Conservation (phyloP, 139 green algal genomes). For the Mesotaenium endlicherianum region DNA sequence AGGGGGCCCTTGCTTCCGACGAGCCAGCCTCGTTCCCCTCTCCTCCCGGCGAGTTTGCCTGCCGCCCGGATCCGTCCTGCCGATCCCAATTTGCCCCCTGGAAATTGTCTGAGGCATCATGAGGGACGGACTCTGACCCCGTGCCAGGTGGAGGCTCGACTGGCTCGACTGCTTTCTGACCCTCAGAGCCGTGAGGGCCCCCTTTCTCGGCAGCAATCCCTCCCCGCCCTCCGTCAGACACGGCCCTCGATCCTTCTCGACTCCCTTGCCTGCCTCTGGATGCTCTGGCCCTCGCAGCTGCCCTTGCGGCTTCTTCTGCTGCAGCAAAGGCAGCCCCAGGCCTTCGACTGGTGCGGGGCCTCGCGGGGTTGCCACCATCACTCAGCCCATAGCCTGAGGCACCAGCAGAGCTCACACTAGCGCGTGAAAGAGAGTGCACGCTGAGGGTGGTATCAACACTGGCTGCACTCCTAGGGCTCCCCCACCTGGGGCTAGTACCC, state of each 20-base stretch:
- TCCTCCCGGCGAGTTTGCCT: neutral
- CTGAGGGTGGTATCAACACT: neutral
- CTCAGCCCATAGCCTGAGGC: neutral
- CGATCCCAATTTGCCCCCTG: neutral
- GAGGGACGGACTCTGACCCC: neutral
- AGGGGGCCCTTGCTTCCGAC: neutral
- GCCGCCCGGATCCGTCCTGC: neutral
- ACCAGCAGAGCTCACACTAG: neutral
- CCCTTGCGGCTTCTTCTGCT: neutral
- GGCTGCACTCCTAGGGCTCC: neutral
- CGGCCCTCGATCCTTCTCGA: neutral
- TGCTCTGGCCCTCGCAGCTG: neutral
- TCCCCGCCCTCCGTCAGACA: neutral
- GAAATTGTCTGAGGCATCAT: neutral
- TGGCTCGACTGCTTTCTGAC: neutral
- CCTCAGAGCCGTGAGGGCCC: neutral
- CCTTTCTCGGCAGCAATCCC: neutral
- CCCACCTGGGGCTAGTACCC: neutral
- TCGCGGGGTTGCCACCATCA: neutral
- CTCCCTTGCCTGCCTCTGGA: neutral
- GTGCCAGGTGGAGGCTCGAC: neutral
- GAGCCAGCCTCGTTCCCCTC: too few relatives aligned
- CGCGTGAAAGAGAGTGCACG: neutral
- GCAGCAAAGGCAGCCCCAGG: slow-evolving; percentile 3
- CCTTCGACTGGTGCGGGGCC: neutral